Percentiles rank a stretch among this genome's conserved stretches.
Evolutionary conservation across 768 basidiomycete species (phyloP).

Genomic region (Xerocomellus dryophilus): DNA sequence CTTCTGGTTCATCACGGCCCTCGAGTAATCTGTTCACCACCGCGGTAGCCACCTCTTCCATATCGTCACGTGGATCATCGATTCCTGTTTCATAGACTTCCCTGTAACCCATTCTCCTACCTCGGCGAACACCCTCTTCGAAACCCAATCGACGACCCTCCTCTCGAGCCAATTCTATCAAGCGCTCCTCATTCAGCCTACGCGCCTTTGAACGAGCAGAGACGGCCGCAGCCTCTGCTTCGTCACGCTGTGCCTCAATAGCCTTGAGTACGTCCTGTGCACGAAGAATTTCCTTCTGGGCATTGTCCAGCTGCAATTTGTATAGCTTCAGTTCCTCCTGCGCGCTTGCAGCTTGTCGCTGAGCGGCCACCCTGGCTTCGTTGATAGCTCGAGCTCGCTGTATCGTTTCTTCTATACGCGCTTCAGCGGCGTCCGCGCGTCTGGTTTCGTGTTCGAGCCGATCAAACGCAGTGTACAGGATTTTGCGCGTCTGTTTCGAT

Average conservation of each 20-base stretch:
- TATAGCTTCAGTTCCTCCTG: conserved; percentile 54
- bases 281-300: conserved; percentile 55
- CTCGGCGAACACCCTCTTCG: conserved; percentile 45
- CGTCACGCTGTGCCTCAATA: conserved; percentile 46
- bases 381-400: conserved; percentile 31
- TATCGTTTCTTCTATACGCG: conserved; percentile 31
- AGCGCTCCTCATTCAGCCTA: conserved; percentile 43
- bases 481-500: conserved; percentile 37
- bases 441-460: conserved; percentile 37
- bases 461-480: conserved; percentile 36
- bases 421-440: conserved; percentile 37
- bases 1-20: conserved; percentile 19
- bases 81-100: conserved; percentile 22
- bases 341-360: conserved; percentile 30
- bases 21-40: conserved; percentile 28
- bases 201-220: conserved; percentile 46
- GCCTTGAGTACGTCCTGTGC: conserved; percentile 52
- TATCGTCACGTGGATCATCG: conserved; percentile 12
- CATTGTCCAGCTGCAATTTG: conserved; percentile 55
- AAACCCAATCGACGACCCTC: conserved; percentile 53
- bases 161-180: conserved; percentile 50
- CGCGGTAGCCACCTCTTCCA: conserved; percentile 19
- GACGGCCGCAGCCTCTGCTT: conserved; percentile 47
- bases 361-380: conserved; percentile 30
- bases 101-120: conserved; percentile 30